Evolutionary conservation across 495 filamentous ascomycete genomes (phyloP), one percentile per base, ranked within the genome.

Genomic region (Penicillium lividum): DNA sequence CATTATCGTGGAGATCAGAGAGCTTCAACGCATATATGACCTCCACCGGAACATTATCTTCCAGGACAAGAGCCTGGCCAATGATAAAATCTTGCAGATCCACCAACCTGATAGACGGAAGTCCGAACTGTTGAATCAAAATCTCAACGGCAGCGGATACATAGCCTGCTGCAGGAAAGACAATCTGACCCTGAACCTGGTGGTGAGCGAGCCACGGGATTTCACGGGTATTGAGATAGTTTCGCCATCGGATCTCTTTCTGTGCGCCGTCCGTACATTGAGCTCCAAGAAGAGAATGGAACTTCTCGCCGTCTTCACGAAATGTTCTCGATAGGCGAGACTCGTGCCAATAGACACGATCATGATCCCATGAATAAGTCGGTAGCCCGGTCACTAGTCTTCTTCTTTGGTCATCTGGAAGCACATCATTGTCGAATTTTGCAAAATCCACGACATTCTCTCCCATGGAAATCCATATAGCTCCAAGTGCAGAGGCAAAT

Each of bases 81-180:
- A 86, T 81, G 11, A 65, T 61, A 1, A 77, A 27, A 51, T 77
- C 56, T 0, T 69, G 31, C n/a, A 78, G 31, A 34, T 78, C 72
- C 13, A 76, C 53, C 28, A 77, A 53, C 7, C 56, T 47, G 9
- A 74, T 61, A 1, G 51, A 50, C 5, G 46, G 47, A 27, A 65
- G 11, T 1, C 54, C 64, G 53, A 59, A 69, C 6, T 56, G 46
- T 5, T 61, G 54, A 5, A 56, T 9, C 16, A 65, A 43, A 3
- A 82, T 77, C 56, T 90, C 86, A 0, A 86, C 49, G 1, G 80
- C 83, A 72, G 84, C 84, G 4, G 77, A 70, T 29, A 85, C 61
- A 55, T 82, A 88, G 0, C 78, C 82, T 7, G 84, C 79, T 51
- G 78, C 82, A n/a, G 88, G 87, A 57, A 86, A 86, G 1, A 90